Evolutionary conservation across 441 rosid genomes (phyloP).

Genomic region (Populus hybrid): DNA sequence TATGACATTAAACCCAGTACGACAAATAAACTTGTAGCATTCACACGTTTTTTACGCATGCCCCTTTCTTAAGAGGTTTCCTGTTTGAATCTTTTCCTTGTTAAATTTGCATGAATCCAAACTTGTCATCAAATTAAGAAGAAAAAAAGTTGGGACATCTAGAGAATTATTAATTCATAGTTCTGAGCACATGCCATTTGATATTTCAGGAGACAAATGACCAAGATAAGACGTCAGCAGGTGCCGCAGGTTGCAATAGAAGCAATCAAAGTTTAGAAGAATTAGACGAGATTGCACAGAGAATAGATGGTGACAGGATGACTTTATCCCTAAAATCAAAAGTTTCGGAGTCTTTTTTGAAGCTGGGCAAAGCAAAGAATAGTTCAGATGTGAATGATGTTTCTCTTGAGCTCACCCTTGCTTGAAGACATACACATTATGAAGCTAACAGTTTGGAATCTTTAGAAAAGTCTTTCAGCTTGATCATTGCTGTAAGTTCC

Average conservation of each 20-base stretch:
- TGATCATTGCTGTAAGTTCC: neutral
- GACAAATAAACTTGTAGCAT: no score
- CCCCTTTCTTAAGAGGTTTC: no score
- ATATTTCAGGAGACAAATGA: conserved; percentile 25
- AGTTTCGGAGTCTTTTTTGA: conserved; percentile 19
- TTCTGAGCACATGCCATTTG: neutral
- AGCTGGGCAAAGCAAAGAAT: conserved; percentile 20
- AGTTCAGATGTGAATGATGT: conserved; percentile 26
- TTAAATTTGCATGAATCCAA: neutral
- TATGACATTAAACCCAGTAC: no score
- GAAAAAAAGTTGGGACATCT: neutral
- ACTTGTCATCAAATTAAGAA: neutral
- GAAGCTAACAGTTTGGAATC: neutral
- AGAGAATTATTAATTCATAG: neutral
- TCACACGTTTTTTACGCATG: neutral
- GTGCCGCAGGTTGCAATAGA: conserved; percentile 21
- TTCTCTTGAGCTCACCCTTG: conserved; percentile 59
- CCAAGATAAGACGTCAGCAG: conserved; percentile 20
- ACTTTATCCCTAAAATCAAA: conserved; percentile 24
- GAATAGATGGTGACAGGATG: conserved; percentile 12
- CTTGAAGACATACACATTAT: neutral
- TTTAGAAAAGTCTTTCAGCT: neutral
- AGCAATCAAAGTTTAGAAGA: conserved; percentile 27
- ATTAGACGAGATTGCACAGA: conserved; percentile 4
- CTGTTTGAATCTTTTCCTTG: no score